Conservation (phyloP, 202 grass and related monocot species). For the Zizania palustris region DNA sequence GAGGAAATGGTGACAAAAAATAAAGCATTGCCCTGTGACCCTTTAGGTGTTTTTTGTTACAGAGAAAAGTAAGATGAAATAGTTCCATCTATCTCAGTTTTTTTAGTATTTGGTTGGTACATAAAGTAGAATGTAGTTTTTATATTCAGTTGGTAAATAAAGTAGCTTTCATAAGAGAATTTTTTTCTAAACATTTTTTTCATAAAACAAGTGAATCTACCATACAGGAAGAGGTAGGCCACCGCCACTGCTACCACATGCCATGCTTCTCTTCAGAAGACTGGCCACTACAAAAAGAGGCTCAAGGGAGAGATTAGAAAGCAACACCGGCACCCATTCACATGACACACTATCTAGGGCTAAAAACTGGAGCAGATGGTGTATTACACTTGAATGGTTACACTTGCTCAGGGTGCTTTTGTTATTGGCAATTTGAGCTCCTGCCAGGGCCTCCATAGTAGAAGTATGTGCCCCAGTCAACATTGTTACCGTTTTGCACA, state of each 20-base stretch:
- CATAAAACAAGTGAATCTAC: constrained; percentile 65
- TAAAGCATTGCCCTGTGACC: constrained; percentile 14
- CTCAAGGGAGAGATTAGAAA: constrained; percentile 27
- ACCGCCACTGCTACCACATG: constrained; percentile 58
- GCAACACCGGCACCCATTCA: constrained; percentile 54
- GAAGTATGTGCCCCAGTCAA: constrained; percentile 91
- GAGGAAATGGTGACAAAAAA: constrained; percentile 15
- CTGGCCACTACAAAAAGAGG: constrained; percentile 34
- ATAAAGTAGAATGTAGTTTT: too few relatives aligned
- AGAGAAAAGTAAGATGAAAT: too few relatives aligned
- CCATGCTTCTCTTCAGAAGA: constrained; percentile 96
- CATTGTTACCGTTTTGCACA: constrained; percentile 77
- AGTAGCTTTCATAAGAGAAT: too few relatives aligned
- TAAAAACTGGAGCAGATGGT: constrained; percentile 47
- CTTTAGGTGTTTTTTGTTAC: neutral
- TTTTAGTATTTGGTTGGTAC: too few relatives aligned
- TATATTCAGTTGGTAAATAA: too few relatives aligned
- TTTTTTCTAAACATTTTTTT: too few relatives aligned
- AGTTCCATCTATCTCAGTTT: too few relatives aligned
- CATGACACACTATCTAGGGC: constrained; percentile 60
- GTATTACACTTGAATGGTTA: constrained; percentile 39
- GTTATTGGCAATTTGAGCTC: constrained; percentile 80
- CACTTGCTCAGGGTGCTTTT: neutral
- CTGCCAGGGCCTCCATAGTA: constrained; percentile 94
- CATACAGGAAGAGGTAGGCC: constrained; percentile 55